These are phyloP conservation scores for Coemansia sp. DNA, from an alignment of 192 early-diverging fungal species.

Conservation along the genomic window DNA sequence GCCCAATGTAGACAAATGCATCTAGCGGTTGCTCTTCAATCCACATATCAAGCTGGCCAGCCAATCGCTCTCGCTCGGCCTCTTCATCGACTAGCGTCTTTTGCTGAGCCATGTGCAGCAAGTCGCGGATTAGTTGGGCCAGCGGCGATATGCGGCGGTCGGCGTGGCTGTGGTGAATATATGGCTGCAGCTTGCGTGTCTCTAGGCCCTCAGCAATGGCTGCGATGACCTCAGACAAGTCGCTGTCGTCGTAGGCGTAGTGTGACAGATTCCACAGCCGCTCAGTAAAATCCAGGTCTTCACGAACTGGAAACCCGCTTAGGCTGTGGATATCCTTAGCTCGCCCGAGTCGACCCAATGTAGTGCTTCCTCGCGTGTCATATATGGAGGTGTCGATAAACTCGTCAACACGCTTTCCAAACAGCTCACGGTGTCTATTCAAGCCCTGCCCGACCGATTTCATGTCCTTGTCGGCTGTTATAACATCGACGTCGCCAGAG, in stretches of 20 bases:
- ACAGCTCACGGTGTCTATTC: conserved; percentile 20
- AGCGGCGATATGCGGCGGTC: conserved; percentile 18
- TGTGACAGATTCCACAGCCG: conserved; percentile 44
- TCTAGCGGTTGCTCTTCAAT: conserved; percentile 49
- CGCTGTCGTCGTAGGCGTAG: conserved; percentile 31
- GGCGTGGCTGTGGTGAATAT: conserved; percentile 17
- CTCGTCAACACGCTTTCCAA: conserved; percentile 29
- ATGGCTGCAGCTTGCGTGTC: conserved; percentile 43
- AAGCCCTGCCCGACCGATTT: background rate
- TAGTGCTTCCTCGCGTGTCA: conserved; percentile 21
- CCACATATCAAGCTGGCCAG: conserved; percentile 42
- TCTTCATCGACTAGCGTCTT: conserved; percentile 26
- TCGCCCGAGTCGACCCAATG: conserved; percentile 5
- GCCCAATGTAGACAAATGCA: conserved; percentile 41
- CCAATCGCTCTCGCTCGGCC: conserved; percentile 31
- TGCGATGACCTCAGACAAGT: conserved; percentile 40
- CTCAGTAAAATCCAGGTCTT: conserved; percentile 48
- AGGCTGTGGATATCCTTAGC: conserved; percentile 3
- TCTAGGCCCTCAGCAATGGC: conserved; percentile 49
- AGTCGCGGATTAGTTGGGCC: conserved; percentile 30
- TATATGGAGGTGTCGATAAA: conserved; percentile 39
- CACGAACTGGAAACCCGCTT: conserved; percentile 25
- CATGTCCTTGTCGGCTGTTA: background rate
- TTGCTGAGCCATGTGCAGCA: conserved; percentile 30
- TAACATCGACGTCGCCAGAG: background rate